Conservation (phyloP, 176 grass and related monocot species). For the Phyllostachys edulis region DNA sequence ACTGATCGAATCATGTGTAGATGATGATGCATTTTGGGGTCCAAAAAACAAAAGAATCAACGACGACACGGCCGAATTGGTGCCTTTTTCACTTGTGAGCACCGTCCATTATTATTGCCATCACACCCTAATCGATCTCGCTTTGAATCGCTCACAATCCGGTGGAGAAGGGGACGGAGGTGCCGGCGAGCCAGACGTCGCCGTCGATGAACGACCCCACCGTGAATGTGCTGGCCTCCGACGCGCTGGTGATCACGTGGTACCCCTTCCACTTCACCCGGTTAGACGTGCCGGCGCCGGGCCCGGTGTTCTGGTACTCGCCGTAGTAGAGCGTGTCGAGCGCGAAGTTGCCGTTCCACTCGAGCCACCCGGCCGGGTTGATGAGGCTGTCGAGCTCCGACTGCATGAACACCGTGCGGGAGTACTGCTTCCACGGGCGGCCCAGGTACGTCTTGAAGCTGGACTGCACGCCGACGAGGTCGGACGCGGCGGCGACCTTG, state of each 20-base stretch:
- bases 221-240: slow-evolving; percentile 58
- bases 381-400: slow-evolving; percentile 54
- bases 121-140: not conserved
- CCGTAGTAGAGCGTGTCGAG: slow-evolving; percentile 75
- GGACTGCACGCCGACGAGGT: slow-evolving; percentile 43
- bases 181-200: slow-evolving; percentile 60
- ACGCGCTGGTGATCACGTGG: slow-evolving; percentile 45
- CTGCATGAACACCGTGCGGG: slow-evolving; percentile 62
- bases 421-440: slow-evolving; percentile 77
- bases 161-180: slow-evolving; percentile 51
- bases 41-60: slow-evolving; percentile 4
- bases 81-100: not conserved
- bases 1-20: not conserved
- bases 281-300: slow-evolving; percentile 34
- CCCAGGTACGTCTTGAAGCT: slow-evolving; percentile 57
- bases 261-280: slow-evolving; percentile 64
- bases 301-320: slow-evolving; percentile 67
- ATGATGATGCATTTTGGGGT: not conserved
- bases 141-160: slow-evolving; percentile 37
- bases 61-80: not conserved
- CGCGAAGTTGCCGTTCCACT: slow-evolving; percentile 62
- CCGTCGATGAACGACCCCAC: slow-evolving; percentile 67
- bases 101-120: not conserved
- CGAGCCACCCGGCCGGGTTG: slow-evolving; percentile 57
- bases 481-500: slow-evolving; percentile 62